Base-by-base conservation (phyloP, 768 basidiomycete species). In the Lactarius quietus region DNA sequence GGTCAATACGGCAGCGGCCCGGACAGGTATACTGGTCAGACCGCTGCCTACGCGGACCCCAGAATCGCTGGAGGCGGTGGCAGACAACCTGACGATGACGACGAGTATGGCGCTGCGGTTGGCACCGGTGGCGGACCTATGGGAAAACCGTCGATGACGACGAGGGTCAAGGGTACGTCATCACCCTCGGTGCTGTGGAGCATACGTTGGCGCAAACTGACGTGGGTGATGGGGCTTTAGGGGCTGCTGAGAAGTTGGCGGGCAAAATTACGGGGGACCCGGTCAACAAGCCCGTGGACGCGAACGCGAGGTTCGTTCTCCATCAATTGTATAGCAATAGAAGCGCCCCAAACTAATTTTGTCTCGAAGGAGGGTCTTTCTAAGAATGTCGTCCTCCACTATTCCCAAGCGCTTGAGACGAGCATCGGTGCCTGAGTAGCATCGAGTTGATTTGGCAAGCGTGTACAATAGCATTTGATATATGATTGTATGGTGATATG, bases 101-200 rank as follows among this genome's bases (percentile, higher is more conserved):
- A 68, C 3, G 39, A 29, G 29, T 29, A 43, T 4, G 28, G 58
- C 28, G 55, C n/a, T 12, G 15, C 33, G 20, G 3, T 6, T 2
- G 64, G 57, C 41, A 10, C 23, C 20, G 56, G n/a, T 1, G 57
- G 41, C 12, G 43, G 26, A 10, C 6, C 15, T 39, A 18, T 17
- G 18, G 41, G 23, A 1, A 64, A 45, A 43, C 56, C 58, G 3
- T 45, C 68, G 1, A n/a, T 64, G 23, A 38, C 55, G 17, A 53
- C 43, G 12, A 70, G 56, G 33, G 45, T 68, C 6, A 63, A 39
- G 52, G 69, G 69, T 70, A 59, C 39, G 69, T 68, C 18, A 51
- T 23, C 12, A 23, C 23, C 12, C 0, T 38, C 29, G 15, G 38
- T 35, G 9, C 3, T n/a, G 43, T 57, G 57, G 54, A 10, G 29